Base-by-base conservation (phyloP, 345 rosid species). In the Salix koriyanagi region DNA sequence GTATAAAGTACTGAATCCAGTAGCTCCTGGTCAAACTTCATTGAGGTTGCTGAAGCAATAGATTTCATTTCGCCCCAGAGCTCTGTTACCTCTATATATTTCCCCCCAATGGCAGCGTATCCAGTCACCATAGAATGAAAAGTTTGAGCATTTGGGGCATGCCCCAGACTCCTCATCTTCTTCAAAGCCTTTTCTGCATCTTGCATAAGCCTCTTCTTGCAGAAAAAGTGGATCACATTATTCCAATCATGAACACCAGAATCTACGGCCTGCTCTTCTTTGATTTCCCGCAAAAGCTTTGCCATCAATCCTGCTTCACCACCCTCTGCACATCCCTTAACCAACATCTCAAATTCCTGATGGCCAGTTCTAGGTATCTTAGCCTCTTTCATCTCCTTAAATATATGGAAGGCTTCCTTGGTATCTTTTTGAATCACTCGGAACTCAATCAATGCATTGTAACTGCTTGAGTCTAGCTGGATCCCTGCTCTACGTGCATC, bases 41-140 rank as follows among this genome's bases (percentile, higher is more conserved):
- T 85, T 15, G 83, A 75, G 71, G 91, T 83, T 50, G 97, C 69
- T 72, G 87, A 81, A 79, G 91, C 90, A 80, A 90, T 79, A 25
- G 91, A 83, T 80, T 92, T 96, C 99, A 96, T 92, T 85, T 93
- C 96, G 65, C 99, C 97, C 98, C 99, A 96, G 7, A 92, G 84
- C 79, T 93, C 97, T 12, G 99, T 85, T 42, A 96, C 99, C 86
- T 96, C 98, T 4, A 79, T 78, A 67, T 96, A 96, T 73, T 96
- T 96, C 15, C 94, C 91, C 65, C 96, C 97, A 34, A 92, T 70
- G 46, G 99, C 94, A 65, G 99, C 97, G 71, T 92, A 91, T 15
- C 92, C 97, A 7, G 94, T 93, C 56, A 93, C 96, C 97, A 93
- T 88, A 23, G 98, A 92, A 82, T 96, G 99, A 86, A 91, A 96